Evolutionary conservation across 305 asterid genomes (phyloP), one percentile per base, ranked within the genome.

Genomic region (Solanum hybrid): DNA sequence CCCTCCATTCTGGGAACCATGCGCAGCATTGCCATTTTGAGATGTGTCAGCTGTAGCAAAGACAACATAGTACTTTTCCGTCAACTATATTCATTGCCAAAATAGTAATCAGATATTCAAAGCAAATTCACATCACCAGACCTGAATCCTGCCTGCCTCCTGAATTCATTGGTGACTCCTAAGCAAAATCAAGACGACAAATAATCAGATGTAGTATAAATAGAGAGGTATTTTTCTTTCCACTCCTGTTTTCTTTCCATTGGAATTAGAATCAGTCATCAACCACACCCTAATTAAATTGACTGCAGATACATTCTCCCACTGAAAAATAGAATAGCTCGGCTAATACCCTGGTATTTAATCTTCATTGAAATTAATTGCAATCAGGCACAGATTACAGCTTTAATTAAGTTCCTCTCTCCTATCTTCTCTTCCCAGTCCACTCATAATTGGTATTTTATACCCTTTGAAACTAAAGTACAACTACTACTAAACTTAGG

Each of bases 1-100:
- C 75, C 93, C 96, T 80, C 97, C 98, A 93, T 95, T 96, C 93
- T 95, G 98, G 80, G 96, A 93, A 94, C 91, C 92, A 90, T 92
- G 96, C 69, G 93, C 91, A 24, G 92, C 95, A 88, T 72, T 91
- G 19, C 96, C 98, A 91, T 95, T 97, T 89, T 95, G 98, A 87
- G 97, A 92, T 32, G 95, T 94, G 88, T 94, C 98, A 7, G 93
- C 98, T 94, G 94, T 85, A 91, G 87, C 88, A 92, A 86, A 89
- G 85, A 84, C 86, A 84, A 51, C 42, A 51, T 29, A 51, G 31
- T 31, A 27, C 89, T 85, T 42, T 29, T 89, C 51, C 64, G 85
- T 88, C 89, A 90, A 90, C 29, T 86, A 79, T 89, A 88, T 38
- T 86, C 60, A 86, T 32, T 87, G 42, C 89, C 87, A 72, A 89